These are phyloP conservation scores for Podaxis sp. DNA, from an alignment of 768 basidiomycete genomes.

Conservation along the genomic window DNA sequence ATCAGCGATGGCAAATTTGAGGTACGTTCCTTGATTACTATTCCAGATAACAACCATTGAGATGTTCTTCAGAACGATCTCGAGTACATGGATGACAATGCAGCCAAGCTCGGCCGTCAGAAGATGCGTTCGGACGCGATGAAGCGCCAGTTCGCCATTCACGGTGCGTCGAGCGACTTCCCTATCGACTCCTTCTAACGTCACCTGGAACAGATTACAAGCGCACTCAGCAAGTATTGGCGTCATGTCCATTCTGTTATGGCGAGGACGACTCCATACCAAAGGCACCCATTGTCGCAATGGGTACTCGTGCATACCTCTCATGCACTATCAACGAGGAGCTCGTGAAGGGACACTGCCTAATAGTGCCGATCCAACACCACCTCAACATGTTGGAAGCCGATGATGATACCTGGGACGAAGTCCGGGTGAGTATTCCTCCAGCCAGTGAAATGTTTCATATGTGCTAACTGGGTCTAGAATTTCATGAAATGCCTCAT, in stretches of 20 bases:
- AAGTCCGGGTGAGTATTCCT: slow-evolving; percentile 73
- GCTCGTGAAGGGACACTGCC: slow-evolving; percentile 87
- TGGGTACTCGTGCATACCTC: slow-evolving; percentile 91
- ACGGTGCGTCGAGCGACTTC: slow-evolving; percentile 52
- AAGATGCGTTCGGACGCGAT: slow-evolving; percentile 97
- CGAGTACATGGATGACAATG: slow-evolving; percentile 97
- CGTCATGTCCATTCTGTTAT: slow-evolving; percentile 86
- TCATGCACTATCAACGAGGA: slow-evolving; percentile 87
- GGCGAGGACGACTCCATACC: slow-evolving; percentile 91
- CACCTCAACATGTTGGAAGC: slow-evolving; percentile 88
- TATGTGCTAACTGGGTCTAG: slow-evolving; percentile 29
- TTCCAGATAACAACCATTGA: not conserved
- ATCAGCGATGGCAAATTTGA: slow-evolving; percentile 87
- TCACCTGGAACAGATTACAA: slow-evolving; percentile 72
- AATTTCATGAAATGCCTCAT: slow-evolving; percentile 92
- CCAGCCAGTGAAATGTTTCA: not conserved
- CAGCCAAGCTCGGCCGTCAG: slow-evolving; percentile 85
- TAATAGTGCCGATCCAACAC: slow-evolving; percentile 96
- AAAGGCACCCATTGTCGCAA: slow-evolving; percentile 83
- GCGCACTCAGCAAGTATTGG: slow-evolving; percentile 85
- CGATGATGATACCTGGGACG: slow-evolving; percentile 98
- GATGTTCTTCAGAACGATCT: slow-evolving; percentile 61
- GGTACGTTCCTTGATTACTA: slow-evolving; percentile 37
- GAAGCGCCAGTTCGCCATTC: slow-evolving; percentile 95
- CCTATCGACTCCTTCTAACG: not conserved